Percentiles rank a stretch among this genome's conserved stretches.
These are phyloP conservation scores for Quercus gilva DNA, from an alignment of 306 rosid species.

Conservation along the genomic window DNA sequence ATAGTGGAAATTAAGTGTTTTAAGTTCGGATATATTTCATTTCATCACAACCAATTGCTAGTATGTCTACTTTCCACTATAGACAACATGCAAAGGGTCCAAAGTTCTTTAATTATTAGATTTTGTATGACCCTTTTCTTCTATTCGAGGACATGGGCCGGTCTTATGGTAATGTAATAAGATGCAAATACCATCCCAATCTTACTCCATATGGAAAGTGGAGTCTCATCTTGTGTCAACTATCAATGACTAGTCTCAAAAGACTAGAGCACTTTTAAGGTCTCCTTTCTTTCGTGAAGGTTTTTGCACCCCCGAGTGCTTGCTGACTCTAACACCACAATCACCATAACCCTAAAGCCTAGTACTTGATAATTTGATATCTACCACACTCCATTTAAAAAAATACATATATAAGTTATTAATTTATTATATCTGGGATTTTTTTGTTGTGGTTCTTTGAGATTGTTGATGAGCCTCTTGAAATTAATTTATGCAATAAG, in stretches of 20 bases:
- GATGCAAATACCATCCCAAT: neutral
- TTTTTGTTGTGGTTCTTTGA: too few relatives aligned
- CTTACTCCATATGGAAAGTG: neutral
- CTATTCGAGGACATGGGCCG: neutral
- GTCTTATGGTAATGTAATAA: neutral
- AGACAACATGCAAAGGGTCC: neutral
- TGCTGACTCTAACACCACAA: constrained; percentile 11
- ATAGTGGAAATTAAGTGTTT: neutral
- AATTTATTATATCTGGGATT: too few relatives aligned
- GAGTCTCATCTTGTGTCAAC: constrained; percentile 9
- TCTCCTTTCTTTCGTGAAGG: neutral
- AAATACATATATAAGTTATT: neutral
- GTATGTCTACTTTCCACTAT: neutral
- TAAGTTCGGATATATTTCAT: neutral
- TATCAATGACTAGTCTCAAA: neutral
- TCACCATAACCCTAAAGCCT: neutral
- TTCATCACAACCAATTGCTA: neutral
- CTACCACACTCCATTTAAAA: neutral
- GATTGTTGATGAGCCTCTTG: too few relatives aligned
- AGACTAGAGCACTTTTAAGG: neutral
- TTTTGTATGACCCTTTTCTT: too few relatives aligned
- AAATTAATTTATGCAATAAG: too few relatives aligned
- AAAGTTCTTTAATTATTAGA: neutral
- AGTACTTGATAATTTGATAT: neutral
- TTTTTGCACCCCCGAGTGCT: neutral